Evolutionary conservation across 176 grass and related monocot genomes (phyloP), one percentile per base, ranked within the genome.

Genomic region (Aegilops sharonensis): DNA sequence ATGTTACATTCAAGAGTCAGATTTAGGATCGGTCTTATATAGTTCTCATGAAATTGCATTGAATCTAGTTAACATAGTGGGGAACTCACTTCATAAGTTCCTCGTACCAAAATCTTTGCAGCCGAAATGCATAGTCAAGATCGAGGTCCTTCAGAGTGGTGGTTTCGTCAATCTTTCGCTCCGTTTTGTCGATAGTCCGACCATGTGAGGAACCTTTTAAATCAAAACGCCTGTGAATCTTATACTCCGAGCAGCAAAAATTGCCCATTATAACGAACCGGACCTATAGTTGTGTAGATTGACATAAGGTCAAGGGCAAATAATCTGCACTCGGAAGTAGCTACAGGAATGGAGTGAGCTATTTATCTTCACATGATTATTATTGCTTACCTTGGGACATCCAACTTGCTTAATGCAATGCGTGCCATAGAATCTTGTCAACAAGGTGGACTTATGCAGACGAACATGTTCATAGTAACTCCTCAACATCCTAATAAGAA

Each of bases 401-500:
- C 92, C 92, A 81, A 88, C 90, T 89, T 91, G 89, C 72, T 94
- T 94, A 20, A 94, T 88, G 84, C 89, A 94, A 86, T 94, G 92
- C 5, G 90, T 86, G 57, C 92, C 92, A 59, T 91, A 94, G 82
- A 94, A 94, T 75, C 87, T 91, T 85, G 92, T 94, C 45, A 94
- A 68, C 50, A 94, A 88, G 64, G 92, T 85, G 56, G 85, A 89
- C 70, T 85, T 82, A 59, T 91, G 86, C 36, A 37, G 84, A 85
- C 84, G 82, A 9, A 91, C 87, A 87, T 94, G 92, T 32, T 91
- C 86, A 48, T 94, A 91, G 81, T 94, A 94, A 77, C 84, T 87
- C 64, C 61, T 42, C 72, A 94, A 65, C 92, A 94, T 94, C 86
- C 89, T 89, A 78, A 94, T 94, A 50, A 91, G 89, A 70, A 94